phyloP scores from a whole-genome alignment of 2,329 filamentous ascomycete species.

The Penicillium sp. region DNA sequence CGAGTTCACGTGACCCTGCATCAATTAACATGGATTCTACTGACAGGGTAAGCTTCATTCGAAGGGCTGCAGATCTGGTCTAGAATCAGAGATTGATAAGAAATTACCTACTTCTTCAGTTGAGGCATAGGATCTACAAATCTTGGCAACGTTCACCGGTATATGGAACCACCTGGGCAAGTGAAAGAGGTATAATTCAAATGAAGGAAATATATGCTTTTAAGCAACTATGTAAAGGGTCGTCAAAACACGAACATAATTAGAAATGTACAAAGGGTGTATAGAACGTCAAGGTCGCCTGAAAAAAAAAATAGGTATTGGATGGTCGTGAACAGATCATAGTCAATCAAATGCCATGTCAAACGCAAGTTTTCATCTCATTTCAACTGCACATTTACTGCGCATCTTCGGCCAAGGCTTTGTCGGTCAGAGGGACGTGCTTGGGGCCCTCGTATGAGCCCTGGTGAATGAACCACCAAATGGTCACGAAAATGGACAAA shows the following conservation, averaged over 20 bases:
- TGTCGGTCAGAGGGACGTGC: conserved; percentile 37
- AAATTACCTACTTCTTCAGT: not conserved
- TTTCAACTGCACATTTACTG: conserved; percentile 16
- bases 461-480: conserved; percentile 47
- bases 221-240: conserved; percentile 8
- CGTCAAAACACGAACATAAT: conserved; percentile 5
- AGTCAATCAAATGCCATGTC: conserved; percentile 10
- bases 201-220: conserved; percentile 5
- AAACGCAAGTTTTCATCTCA: conserved; percentile 13
- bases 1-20: conserved; percentile 22
- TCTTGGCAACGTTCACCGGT: not conserved
- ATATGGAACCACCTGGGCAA: not conserved
- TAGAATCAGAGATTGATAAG: not conserved
- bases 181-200: not conserved
- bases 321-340: conserved; percentile 15
- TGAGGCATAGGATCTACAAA: not conserved
- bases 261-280: conserved; percentile 12
- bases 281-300: conserved; percentile 15
- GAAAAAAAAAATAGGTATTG: conserved; percentile 10
- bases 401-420: conserved; percentile 33
- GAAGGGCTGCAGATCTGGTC: not conserved
- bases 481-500: conserved; percentile 51
- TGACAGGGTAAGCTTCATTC: not conserved
- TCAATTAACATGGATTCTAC: not conserved
- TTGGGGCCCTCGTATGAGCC: conserved; percentile 39